Evolutionary conservation across 2,329 filamentous ascomycete species (phyloP).

Genomic region (Aureobasidium lini): DNA sequence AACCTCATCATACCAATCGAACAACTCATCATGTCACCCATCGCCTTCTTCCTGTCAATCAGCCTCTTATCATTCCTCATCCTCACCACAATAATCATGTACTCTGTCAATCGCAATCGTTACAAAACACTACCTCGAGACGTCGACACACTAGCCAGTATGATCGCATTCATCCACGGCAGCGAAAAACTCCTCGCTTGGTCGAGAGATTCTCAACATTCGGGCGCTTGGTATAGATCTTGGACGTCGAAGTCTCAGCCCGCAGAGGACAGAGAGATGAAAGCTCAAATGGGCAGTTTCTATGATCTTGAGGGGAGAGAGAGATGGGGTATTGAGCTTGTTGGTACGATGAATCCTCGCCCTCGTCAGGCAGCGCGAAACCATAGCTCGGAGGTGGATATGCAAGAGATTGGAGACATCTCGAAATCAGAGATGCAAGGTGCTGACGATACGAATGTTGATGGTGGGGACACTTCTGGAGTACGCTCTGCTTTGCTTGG

Average conservation of each 20-base stretch:
- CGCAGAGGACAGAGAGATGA: background rate
- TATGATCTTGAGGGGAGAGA: background rate
- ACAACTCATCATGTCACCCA: background rate
- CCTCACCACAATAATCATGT: background rate
- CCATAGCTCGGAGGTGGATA: too few relatives aligned
- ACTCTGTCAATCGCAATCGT: background rate
- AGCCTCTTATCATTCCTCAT: background rate
- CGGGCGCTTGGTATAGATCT: background rate
- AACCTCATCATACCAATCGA: background rate
- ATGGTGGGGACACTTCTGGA: too few relatives aligned
- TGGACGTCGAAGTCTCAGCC: background rate
- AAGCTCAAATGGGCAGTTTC: background rate
- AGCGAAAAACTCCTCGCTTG: background rate
- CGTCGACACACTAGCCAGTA: background rate
- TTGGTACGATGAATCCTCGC: background rate
- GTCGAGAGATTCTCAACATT: background rate
- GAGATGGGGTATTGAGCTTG: background rate
- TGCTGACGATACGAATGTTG: too few relatives aligned
- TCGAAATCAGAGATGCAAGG: too few relatives aligned
- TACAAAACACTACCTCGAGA: background rate
- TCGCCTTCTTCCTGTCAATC: background rate
- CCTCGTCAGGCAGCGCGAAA: too few relatives aligned
- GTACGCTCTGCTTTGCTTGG: too few relatives aligned
- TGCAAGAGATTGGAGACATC: too few relatives aligned
- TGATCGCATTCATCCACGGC: background rate